These are phyloP conservation scores for Pseudevernia furfuracea DNA, from an alignment of 495 filamentous ascomycete species.

Conservation along the genomic window DNA sequence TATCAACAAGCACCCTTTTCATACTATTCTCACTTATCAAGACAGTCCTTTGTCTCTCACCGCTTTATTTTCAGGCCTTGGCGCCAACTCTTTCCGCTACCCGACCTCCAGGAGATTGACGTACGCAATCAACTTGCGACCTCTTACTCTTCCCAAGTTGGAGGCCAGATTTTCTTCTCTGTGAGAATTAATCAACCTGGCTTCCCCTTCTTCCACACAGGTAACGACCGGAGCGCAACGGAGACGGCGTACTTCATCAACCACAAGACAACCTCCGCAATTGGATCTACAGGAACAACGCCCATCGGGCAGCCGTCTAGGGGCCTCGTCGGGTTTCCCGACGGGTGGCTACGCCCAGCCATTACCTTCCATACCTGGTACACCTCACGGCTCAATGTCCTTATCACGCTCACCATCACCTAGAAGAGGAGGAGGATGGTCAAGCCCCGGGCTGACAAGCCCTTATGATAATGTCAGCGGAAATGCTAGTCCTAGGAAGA, in stretches of 20 bases:
- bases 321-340: conserved; percentile 27
- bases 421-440: conserved; percentile 73
- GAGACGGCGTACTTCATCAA: conserved; percentile 27
- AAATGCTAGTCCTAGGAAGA: conserved; percentile 55
- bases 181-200: conserved; percentile 21
- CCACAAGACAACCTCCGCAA: conserved; percentile 21
- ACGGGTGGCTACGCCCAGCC: conserved; percentile 26
- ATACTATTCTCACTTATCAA: background rate
- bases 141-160: background rate
- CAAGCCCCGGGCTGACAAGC: conserved; percentile 70
- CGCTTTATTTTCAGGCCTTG: background rate
- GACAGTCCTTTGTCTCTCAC: background rate
- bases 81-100: background rate
- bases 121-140: background rate
- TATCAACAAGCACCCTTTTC: background rate
- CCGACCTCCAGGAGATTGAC: background rate
- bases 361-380: conserved; percentile 26
- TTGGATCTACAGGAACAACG: conserved; percentile 21
- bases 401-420: conserved; percentile 79
- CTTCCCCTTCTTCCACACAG: conserved; percentile 24
- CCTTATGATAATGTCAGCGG: conserved; percentile 51
- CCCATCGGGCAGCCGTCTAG: conserved; percentile 22
- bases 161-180: conserved; percentile 1
- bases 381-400: conserved; percentile 51
- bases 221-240: conserved; percentile 23